Percentiles rank a stretch among this genome's conserved stretches.
Evolutionary conservation across 768 basidiomycete species (phyloP).

Genomic region (Xerocomus potaroensis): DNA sequence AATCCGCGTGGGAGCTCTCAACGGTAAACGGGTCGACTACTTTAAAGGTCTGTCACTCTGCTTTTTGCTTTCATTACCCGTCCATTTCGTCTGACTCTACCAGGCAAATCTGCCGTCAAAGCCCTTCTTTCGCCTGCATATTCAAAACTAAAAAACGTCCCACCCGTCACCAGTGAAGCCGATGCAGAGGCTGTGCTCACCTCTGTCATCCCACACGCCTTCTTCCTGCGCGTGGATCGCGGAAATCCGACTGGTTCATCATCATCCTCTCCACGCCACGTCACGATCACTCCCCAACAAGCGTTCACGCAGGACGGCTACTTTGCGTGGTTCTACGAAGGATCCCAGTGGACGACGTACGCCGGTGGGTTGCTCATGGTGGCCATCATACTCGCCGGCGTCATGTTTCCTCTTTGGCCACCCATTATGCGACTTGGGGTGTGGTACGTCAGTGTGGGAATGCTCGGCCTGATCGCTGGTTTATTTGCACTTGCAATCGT

Average conservation of each 20-base stretch:
- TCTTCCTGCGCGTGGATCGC: constrained; percentile 89
- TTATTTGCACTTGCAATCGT: constrained; percentile 91
- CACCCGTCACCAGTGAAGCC: constrained; percentile 65
- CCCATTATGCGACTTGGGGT: constrained; percentile 88
- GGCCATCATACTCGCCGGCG: constrained; percentile 86
- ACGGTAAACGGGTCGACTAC: constrained; percentile 94
- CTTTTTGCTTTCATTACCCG: neutral
- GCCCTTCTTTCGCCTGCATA: constrained; percentile 92
- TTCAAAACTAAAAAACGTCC: constrained; percentile 77
- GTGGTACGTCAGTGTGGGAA: constrained; percentile 88
- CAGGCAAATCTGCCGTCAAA: constrained; percentile 92
- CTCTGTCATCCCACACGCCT: constrained; percentile 75
- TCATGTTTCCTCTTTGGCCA: constrained; percentile 99
- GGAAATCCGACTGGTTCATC: constrained; percentile 48
- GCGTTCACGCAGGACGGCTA: constrained; percentile 75
- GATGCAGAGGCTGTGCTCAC: constrained; percentile 69
- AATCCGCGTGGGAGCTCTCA: constrained; percentile 82
- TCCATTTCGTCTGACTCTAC: neutral
- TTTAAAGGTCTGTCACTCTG: constrained; percentile 80
- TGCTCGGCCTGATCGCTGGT: constrained; percentile 82
- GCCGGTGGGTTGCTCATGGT: constrained; percentile 91
- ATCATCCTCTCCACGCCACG: constrained; percentile 69
- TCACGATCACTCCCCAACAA: constrained; percentile 70
- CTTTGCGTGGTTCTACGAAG: constrained; percentile 97
- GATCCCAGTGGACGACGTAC: constrained; percentile 90